Evolutionary conservation across 1,284 basidiomycete species (phyloP), one percentile per base, ranked within the genome.

Genomic region (Fomitopsis pinicola): DNA sequence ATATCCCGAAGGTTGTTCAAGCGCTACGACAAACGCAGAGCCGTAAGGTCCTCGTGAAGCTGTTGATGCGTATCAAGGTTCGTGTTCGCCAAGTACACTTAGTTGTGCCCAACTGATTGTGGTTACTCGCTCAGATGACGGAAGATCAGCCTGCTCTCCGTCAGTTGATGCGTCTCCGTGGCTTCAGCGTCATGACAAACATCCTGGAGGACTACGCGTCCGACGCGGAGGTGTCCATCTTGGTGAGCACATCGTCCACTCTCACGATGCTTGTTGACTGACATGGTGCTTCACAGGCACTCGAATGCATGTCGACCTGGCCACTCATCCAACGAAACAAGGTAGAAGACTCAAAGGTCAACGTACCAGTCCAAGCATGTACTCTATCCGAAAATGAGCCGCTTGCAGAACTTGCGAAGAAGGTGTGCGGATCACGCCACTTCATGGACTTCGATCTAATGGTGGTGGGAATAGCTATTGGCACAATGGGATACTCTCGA

Each of bases 1-100:
- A 98, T 63, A 89, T 94, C 1, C 91, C 93, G 2, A 97, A 95
- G 73, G 88, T 99, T 44, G 86, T 97, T 6, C 92, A 94, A 61
- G 97, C 95, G 0, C 84, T 98, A 64, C 87, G 94, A 42, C 95
- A 98, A 73, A 94, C 94, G 0, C 84, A 88, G 65, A 97, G 92
- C 72, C 85, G 86, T 58, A 89, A 90, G 69, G 89, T 99, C 64
- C 77, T 98, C 59, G 76, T 84, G 60, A 95, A 95, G 71, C 78
- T 99, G 9, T 81, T 99, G 22, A 88, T 87, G 59, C 89, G 97
- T 63, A 87, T 99, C 66, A 90, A 88, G 80, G 93, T 93, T 62
- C 30, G 57, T n/a, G 48, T 14, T 42, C 6, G 8, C 15, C 42
- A 36, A 59, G 14, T n/a, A 9, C 15, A 2, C 33, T 50, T 17